Conservation (phyloP, 2,329 filamentous ascomycete species). For the Magnaporthales sp. region DNA sequence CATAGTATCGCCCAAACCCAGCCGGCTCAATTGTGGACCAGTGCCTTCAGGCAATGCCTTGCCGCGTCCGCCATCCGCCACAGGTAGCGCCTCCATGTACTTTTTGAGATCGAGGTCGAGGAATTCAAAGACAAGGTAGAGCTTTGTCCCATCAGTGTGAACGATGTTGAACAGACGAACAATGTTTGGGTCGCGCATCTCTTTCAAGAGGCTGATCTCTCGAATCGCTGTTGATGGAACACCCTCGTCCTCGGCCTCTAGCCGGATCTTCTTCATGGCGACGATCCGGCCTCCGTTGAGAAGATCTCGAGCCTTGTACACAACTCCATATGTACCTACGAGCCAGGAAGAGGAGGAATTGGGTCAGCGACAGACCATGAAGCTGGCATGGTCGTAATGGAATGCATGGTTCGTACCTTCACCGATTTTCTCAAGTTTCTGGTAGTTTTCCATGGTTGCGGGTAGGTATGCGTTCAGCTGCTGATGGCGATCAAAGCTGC, state of each 20-base stretch:
- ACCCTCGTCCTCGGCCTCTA: slow-evolving; percentile 86
- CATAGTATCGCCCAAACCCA: slow-evolving; percentile 70
- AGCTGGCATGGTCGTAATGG: neutral
- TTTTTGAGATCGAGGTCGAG: slow-evolving; percentile 85
- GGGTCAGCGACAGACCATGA: neutral
- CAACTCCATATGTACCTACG: slow-evolving; percentile 79
- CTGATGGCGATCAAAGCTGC: neutral
- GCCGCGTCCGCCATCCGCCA: slow-evolving; percentile 70
- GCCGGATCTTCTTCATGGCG: slow-evolving; percentile 84
- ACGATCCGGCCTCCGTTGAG: slow-evolving; percentile 72
- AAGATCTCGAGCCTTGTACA: slow-evolving; percentile 84
- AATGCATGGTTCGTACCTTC: slow-evolving; percentile 51
- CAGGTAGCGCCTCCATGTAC: slow-evolving; percentile 83
- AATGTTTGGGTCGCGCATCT: slow-evolving; percentile 85
- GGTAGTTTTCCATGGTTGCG: slow-evolving; percentile 71
- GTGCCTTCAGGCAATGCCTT: slow-evolving; percentile 73
- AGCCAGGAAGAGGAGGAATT: neutral
- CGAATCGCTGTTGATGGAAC: slow-evolving; percentile 85
- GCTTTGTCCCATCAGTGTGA: slow-evolving; percentile 83
- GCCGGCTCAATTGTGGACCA: slow-evolving; percentile 48
- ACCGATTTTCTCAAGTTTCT: slow-evolving; percentile 88
- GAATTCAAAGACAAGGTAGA: slow-evolving; percentile 84
- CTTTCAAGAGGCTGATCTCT: slow-evolving; percentile 84
- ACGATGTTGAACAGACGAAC: slow-evolving; percentile 82
- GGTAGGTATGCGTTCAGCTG: neutral